A percentile compares a stretch with the other conserved stretches of the same genome.
phyloP scores from a whole-genome alignment of 2,329 filamentous ascomycete species.

The Tympanopsis confertula region DNA sequence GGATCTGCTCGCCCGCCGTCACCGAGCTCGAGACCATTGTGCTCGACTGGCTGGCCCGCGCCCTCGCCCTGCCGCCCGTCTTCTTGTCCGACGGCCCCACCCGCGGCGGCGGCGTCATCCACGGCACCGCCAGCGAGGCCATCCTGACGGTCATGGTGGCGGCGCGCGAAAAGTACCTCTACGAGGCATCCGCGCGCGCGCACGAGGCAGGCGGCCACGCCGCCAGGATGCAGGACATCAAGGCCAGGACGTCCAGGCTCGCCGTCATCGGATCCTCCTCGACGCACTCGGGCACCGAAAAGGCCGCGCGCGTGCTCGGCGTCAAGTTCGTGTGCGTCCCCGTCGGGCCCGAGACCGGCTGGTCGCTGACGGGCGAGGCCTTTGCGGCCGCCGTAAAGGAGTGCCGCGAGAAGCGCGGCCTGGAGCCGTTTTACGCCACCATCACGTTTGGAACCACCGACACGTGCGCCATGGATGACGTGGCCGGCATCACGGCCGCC shows the following conservation, averaged over 20 bases:
- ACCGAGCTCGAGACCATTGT: slow-evolving; percentile 91
- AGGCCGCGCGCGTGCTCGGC: slow-evolving; percentile 76
- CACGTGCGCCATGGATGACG: slow-evolving; percentile 78
- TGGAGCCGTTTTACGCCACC: slow-evolving; percentile 80
- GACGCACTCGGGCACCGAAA: slow-evolving; percentile 74
- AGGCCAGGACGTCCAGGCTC: slow-evolving; percentile 54
- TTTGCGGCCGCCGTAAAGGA: slow-evolving; percentile 52
- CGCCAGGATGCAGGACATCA: slow-evolving; percentile 60
- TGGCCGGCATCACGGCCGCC: slow-evolving; percentile 50
- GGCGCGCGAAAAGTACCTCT: slow-evolving; percentile 68
- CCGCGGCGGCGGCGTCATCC: slow-evolving; percentile 78
- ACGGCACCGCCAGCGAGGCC: slow-evolving; percentile 80
- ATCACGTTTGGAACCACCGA: slow-evolving; percentile 77
- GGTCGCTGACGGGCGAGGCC: slow-evolving; percentile 55
- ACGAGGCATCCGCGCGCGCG: slow-evolving; percentile 40
- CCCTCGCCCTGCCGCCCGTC: slow-evolving; percentile 60
- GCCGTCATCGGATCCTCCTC: slow-evolving; percentile 73
- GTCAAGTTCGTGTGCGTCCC: slow-evolving; percentile 67
- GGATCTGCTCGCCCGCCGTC: slow-evolving; percentile 84
- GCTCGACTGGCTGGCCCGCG: slow-evolving; percentile 78
- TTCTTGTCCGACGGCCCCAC: slow-evolving; percentile 64
- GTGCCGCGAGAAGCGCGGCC: slow-evolving; percentile 53
- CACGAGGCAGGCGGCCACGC: slow-evolving; percentile 24
- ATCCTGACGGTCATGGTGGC: slow-evolving; percentile 79
- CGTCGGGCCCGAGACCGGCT: slow-evolving; percentile 49